These are phyloP conservation scores for Kalmanozyma brasiliensis DNA, from an alignment of 1,284 basidiomycete species.

Conservation along the genomic window DNA sequence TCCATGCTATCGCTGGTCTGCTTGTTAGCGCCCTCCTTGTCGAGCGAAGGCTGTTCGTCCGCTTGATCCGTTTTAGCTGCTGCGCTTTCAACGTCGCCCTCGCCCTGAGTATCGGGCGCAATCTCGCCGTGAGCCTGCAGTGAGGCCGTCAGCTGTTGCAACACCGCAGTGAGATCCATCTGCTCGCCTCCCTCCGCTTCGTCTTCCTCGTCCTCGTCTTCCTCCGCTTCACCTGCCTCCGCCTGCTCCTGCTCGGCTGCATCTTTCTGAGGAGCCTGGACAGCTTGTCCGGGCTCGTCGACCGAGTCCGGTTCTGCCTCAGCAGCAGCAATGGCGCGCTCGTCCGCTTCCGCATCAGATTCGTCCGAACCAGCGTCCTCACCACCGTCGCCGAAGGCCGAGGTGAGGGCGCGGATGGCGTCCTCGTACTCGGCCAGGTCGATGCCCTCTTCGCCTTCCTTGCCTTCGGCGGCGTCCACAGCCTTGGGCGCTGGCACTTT, in stretches of 20 bases:
- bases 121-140: conserved; percentile 39
- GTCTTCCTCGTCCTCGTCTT: conserved; percentile 22
- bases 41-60: not conserved
- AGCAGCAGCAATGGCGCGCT: conserved; percentile 57
- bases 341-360: conserved; percentile 54
- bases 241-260: not conserved
- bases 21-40: conserved; percentile 4
- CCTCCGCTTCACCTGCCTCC: not conserved
- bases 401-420: conserved; percentile 57
- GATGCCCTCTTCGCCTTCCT: conserved; percentile 43
- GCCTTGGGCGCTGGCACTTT: conserved; percentile 14
- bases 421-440: conserved; percentile 58
- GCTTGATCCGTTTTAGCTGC: not conserved
- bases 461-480: conserved; percentile 1
- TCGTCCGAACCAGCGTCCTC: conserved; percentile 47
- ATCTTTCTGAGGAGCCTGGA: not conserved
- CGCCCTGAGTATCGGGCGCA: conserved; percentile 1
- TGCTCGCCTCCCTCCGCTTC: conserved; percentile 24
- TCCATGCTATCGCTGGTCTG: conserved; percentile 14
- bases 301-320: conserved; percentile 50
- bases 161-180: conserved; percentile 49
- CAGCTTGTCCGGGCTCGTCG: conserved; percentile 8
- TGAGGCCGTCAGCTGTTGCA: conserved; percentile 56
- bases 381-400: conserved; percentile 40
- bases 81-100: not conserved